phyloP scores from a whole-genome alignment of 129 eudicot species.

The Logfia minima region DNA sequence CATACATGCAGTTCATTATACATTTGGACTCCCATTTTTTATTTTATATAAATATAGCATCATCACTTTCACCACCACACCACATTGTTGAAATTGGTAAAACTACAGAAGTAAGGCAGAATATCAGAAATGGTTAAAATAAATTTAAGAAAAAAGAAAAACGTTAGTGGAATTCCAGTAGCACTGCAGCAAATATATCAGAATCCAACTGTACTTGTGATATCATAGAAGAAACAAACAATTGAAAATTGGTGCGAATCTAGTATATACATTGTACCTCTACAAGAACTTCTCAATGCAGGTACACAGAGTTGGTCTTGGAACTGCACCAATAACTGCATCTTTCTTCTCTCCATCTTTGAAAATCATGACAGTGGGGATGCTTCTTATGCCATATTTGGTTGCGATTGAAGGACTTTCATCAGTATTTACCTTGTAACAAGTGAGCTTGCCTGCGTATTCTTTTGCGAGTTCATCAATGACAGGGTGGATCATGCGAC shows the following conservation, averaged over 20 bases:
- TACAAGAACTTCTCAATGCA: slow-evolving; percentile 81
- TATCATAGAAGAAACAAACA: slow-evolving; percentile 24
- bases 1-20: background rate
- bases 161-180: background rate
- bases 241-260: slow-evolving; percentile 19
- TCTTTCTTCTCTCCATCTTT: slow-evolving; percentile 93
- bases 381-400: slow-evolving; percentile 83
- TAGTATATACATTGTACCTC: slow-evolving; percentile 35
- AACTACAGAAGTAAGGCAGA: background rate
- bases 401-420: slow-evolving; percentile 74
- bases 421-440: slow-evolving; percentile 84
- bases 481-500: slow-evolving; percentile 89
- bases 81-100: background rate
- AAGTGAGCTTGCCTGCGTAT: slow-evolving; percentile 73
- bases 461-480: slow-evolving; percentile 76
- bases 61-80: background rate
- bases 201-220: slow-evolving; percentile 42
- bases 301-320: slow-evolving; percentile 59
- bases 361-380: slow-evolving; percentile 84
- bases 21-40: background rate
- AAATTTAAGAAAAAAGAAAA: slow-evolving; percentile 9
- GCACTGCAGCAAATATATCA: slow-evolving; percentile 23
- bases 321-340: slow-evolving; percentile 93
- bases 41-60: background rate
- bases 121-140: background rate